These are phyloP conservation scores for Rhodotorula graminis DNA, from an alignment of 768 basidiomycete species.

Conservation along the genomic window DNA sequence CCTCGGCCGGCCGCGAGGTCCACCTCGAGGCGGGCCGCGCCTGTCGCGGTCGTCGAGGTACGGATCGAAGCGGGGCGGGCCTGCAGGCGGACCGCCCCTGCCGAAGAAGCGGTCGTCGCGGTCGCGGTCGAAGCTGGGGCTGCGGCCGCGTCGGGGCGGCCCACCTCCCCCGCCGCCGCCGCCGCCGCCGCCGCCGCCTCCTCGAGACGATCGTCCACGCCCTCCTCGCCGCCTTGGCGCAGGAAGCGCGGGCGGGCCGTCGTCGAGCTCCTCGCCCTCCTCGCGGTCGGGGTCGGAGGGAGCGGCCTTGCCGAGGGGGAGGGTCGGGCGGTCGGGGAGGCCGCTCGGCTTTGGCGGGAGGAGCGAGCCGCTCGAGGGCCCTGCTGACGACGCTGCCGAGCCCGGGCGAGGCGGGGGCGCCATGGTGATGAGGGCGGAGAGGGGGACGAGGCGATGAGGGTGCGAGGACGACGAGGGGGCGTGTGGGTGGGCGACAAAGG, in stretches of 20 bases:
- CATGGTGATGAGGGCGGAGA: not conserved
- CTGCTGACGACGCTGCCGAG: not conserved
- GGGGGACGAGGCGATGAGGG: too few species aligned
- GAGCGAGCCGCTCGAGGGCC: not conserved
- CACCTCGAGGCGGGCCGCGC: not conserved
- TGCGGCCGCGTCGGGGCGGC: not conserved
- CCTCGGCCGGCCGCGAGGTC: constrained; percentile 1
- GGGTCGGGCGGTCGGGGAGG: constrained; percentile 10
- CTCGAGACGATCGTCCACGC: not conserved
- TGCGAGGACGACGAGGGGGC: too few species aligned
- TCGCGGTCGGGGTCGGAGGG: constrained; percentile 15
- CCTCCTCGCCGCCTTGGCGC: not conserved
- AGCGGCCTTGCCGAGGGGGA: not conserved
- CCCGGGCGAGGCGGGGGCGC: not conserved
- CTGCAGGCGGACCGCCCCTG: not conserved
- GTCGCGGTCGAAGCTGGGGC: constrained; percentile 20
- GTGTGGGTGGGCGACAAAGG: too few species aligned
- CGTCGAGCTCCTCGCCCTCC: constrained; percentile 34
- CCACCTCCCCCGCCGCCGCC: not conserved
- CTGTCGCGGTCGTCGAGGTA: constrained; percentile 4
- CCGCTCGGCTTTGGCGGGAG: constrained; percentile 24
- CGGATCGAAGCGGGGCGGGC: not conserved
- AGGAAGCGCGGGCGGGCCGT: not conserved
- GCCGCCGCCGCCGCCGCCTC: not conserved
- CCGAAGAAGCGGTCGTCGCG: not conserved